Base-by-base conservation (phyloP, 2,329 filamentous ascomycete genomes). In the Colletotrichum chlorophyti region DNA sequence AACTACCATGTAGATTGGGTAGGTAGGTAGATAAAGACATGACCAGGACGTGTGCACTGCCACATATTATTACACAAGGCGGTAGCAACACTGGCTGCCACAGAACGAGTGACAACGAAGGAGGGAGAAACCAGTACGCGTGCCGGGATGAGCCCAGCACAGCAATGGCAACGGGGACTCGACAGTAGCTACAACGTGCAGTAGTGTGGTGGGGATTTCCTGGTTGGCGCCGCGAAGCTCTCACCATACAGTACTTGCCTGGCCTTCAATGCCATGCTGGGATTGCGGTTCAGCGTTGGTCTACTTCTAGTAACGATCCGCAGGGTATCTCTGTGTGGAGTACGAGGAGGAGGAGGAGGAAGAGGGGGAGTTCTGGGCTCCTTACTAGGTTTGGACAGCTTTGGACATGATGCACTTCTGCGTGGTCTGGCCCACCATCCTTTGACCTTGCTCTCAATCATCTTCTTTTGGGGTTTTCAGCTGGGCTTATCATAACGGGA, bases 41-140 rank as follows among this genome's bases (percentile, higher is more conserved):
- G n/a, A n/a, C n/a, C n/a, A n/a, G n/a, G n/a, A n/a, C n/a, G n/a
- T n/a, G n/a, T n/a, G n/a, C n/a, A n/a, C n/a, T n/a, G n/a, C n/a
- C n/a, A n/a, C n/a, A n/a, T n/a, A n/a, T n/a, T n/a, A n/a, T n/a
- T n/a, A n/a, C n/a, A n/a, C n/a, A n/a, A n/a, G n/a, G 42, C 7
- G 42, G 21, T 14, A 19, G n/a, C 21, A 45, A 24, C 41, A 11
- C 15, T 46, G n/a, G 50, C 40, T 31, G 32, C 38, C 42, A 11
- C 51, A 53, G 41, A 47, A 47, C n/a, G 24, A 24, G 51, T 46
- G 51, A 48, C 51, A 53, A 26, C 11, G 42, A 48, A 26, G 26
- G 42, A 26, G 38, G 23, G 21, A 32, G 42, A 55, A 29, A 27
- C 29, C 19, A 6, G 21, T 29, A 10, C 21, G 15, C 5, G 8